Conservation (phyloP, 2,329 filamentous ascomycete genomes). For the Aureobasidium sp. region DNA sequence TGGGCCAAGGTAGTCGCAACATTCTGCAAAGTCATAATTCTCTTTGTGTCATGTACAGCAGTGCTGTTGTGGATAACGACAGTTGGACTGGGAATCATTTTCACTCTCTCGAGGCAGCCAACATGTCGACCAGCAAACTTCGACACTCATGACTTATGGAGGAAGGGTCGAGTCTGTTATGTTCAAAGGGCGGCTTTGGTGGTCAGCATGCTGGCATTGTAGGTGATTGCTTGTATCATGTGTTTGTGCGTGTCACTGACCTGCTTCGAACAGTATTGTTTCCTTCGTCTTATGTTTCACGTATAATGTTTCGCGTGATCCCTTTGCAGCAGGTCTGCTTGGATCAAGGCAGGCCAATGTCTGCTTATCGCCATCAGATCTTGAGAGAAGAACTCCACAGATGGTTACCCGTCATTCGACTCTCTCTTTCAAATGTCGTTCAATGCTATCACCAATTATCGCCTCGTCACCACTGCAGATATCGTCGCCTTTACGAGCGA, state of each 20-base stretch:
- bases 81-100: background rate
- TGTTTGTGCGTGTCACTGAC: background rate
- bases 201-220: conserved; percentile 3
- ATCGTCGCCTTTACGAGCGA: background rate
- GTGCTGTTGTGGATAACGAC: conserved; percentile 1
- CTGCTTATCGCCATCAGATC: background rate
- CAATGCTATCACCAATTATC: background rate
- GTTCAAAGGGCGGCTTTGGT: background rate
- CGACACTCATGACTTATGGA: background rate
- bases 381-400: background rate
- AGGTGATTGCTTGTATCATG: background rate
- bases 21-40: background rate
- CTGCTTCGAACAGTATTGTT: background rate
- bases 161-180: background rate
- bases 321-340: conserved; percentile 1
- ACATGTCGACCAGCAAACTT: background rate
- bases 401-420: background rate
- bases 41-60: background rate
- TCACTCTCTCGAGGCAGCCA: background rate
- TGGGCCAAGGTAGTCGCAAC: background rate
- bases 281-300: conserved; percentile 1
- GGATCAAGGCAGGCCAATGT: background rate
- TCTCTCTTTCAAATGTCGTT: conserved; percentile 4
- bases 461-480: background rate
- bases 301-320: background rate